These are phyloP conservation scores for Arthromyces matolae DNA, from an alignment of 768 basidiomycete genomes.

Conservation along the genomic window DNA sequence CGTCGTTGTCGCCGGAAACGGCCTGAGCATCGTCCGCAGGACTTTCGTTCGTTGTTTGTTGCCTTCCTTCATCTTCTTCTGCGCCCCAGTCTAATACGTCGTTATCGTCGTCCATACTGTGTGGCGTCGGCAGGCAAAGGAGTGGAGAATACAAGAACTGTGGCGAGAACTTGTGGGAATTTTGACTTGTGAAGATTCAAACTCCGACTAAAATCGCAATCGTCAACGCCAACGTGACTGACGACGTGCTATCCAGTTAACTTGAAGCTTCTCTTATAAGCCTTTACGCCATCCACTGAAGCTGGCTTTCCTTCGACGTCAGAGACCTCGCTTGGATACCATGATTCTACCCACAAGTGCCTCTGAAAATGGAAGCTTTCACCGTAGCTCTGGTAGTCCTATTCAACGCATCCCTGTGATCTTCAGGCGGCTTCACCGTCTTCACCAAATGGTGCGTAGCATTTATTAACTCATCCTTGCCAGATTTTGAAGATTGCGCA, in stretches of 20 bases:
- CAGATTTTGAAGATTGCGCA: conserved; percentile 26
- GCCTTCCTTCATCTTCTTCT: conserved; percentile 39
- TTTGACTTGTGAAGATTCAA: conserved; percentile 9
- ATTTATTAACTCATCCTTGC: not conserved
- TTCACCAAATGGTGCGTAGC: conserved; percentile 78
- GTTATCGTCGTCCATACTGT: conserved; percentile 59
- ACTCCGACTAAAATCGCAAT: conserved; percentile 17
- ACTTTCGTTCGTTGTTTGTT: conserved; percentile 21
- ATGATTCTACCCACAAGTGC: conserved; percentile 40
- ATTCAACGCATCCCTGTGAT: conserved; percentile 71
- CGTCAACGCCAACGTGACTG: conserved; percentile 18
- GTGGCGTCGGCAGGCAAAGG: conserved; percentile 7
- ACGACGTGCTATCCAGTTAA: conserved; percentile 8
- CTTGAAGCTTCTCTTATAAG: not conserved
- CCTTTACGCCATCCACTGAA: conserved; percentile 15
- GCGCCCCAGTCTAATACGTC: conserved; percentile 70
- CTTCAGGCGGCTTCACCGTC: conserved; percentile 73
- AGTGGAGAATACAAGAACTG: conserved; percentile 16
- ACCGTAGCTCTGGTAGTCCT: conserved; percentile 31
- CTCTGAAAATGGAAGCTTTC: conserved; percentile 37
- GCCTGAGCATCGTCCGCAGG: conserved; percentile 19
- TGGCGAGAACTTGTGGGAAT: conserved; percentile 10
- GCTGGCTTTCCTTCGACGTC: conserved; percentile 39
- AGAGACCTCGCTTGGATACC: conserved; percentile 27
- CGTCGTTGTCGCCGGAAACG: conserved; percentile 43